phyloP scores from a whole-genome alignment of 371 early-diverging fungal species.

The Lichtheimia corymbifera region DNA sequence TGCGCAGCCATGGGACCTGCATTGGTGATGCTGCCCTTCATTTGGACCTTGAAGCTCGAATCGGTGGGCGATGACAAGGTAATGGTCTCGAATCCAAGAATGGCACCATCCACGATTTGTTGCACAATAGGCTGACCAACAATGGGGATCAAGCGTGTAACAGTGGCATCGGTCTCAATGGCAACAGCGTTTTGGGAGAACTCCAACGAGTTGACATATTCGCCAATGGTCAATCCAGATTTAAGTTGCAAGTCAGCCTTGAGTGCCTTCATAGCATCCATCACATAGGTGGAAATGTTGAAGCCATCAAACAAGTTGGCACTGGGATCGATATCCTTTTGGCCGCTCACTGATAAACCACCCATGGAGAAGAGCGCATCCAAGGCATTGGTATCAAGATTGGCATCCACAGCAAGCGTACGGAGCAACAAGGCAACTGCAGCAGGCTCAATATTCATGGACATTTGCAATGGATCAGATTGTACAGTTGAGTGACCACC shows the following conservation, averaged over 20 bases:
- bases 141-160: constrained; percentile 51
- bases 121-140: constrained; percentile 59
- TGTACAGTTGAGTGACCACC: constrained; percentile 31
- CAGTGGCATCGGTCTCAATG: constrained; percentile 40
- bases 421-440: constrained; percentile 46
- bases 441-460: constrained; percentile 43
- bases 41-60: constrained; percentile 46
- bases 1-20: constrained; percentile 63
- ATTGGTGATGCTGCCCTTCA: constrained; percentile 51
- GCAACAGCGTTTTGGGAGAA: constrained; percentile 51
- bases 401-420: constrained; percentile 44
- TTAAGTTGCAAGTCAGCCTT: constrained; percentile 49
- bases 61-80: constrained; percentile 49
- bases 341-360: constrained; percentile 38
- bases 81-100: constrained; percentile 46
- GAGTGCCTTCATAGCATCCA: constrained; percentile 53
- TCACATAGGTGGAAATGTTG: constrained; percentile 46
- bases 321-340: constrained; percentile 32
- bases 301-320: constrained; percentile 41
- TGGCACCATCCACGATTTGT: constrained; percentile 46
- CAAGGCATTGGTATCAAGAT: constrained; percentile 42
- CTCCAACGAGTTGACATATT: constrained; percentile 43
- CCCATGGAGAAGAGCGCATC: constrained; percentile 50
- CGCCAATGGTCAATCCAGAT: constrained; percentile 50
- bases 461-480: constrained; percentile 34